Conservation (phyloP, 257 asterid genomes). For the Scutellaria baicalensis region DNA sequence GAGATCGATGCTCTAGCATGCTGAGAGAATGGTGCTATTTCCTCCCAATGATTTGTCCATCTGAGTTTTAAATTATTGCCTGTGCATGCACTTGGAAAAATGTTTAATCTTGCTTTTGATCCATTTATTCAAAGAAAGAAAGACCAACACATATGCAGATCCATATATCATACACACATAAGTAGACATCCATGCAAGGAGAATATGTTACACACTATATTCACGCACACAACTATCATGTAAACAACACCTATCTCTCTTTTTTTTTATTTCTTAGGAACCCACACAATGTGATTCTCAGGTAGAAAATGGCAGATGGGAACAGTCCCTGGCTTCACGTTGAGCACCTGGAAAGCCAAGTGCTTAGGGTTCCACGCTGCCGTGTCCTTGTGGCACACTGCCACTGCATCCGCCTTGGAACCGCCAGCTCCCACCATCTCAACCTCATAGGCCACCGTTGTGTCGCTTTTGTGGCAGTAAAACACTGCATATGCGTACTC, state of each 20-base stretch:
- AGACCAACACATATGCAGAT: not conserved
- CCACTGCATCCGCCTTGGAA: slow-evolving; percentile 59
- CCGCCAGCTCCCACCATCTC: slow-evolving; percentile 50
- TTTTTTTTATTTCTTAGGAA: slow-evolving; percentile 14
- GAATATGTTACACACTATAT: not conserved
- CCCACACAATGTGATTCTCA: slow-evolving; percentile 85
- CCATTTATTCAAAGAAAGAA: not conserved
- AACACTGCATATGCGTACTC: slow-evolving; percentile 71
- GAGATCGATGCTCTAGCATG: not conserved
- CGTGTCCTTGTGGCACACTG: slow-evolving; percentile 76
- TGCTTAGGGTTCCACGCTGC: slow-evolving; percentile 89
- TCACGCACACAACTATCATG: not conserved
- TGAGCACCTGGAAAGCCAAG: slow-evolving; percentile 83
- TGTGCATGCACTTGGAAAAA: not conserved
- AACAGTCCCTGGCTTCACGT: slow-evolving; percentile 76
- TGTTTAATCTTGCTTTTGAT: not conserved
- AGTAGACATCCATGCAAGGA: not conserved
- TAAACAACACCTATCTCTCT: not conserved
- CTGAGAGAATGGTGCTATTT: not conserved
- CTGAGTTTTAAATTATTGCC: not conserved
- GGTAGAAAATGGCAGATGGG: slow-evolving; percentile 96
- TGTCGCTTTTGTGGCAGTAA: slow-evolving; percentile 61
- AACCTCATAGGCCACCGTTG: slow-evolving; percentile 47
- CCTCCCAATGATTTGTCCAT: not conserved
- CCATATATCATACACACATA: slow-evolving; percentile 4